Conservation (phyloP, 495 filamentous ascomycete genomes). For the Ramalina peruviana region DNA sequence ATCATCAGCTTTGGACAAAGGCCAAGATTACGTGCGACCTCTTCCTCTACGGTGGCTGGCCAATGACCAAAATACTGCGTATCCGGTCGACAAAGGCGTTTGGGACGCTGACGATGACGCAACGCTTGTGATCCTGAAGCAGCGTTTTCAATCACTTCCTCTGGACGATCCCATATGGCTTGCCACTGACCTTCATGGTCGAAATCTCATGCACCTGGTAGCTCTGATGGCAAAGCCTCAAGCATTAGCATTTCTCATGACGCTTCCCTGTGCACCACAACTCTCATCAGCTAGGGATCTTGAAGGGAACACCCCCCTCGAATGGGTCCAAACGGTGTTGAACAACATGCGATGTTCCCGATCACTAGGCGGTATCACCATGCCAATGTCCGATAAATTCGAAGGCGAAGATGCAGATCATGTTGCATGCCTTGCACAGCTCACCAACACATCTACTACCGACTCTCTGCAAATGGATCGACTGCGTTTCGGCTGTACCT, state of each 20-base stretch:
- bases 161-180: constrained; percentile 1
- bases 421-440: constrained; percentile 9
- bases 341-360: constrained; percentile 13
- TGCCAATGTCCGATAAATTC: constrained; percentile 11
- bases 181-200: not conserved
- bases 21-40: constrained; percentile 1
- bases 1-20: not conserved
- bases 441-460: constrained; percentile 1
- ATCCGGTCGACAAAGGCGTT: not conserved
- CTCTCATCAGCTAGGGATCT: constrained; percentile 13
- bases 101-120: not conserved
- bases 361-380: not conserved
- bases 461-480: not conserved
- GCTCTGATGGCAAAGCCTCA: constrained; percentile 16
- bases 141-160: not conserved
- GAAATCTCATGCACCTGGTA: constrained; percentile 18
- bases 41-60: not conserved
- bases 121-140: not conserved
- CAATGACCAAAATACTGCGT: not conserved
- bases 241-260: constrained; percentile 17
- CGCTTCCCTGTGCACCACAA: not conserved
- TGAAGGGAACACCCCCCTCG: constrained; percentile 19
- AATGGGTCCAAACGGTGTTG: constrained; percentile 14
- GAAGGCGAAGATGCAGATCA: constrained; percentile 6
- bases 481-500: constrained; percentile 15